A percentile compares a stretch with the other conserved stretches of the same genome.
These are phyloP conservation scores for Aurantiochytrium sp. DNA, from an alignment of 108 stramenopile species.

Conservation along the genomic window DNA sequence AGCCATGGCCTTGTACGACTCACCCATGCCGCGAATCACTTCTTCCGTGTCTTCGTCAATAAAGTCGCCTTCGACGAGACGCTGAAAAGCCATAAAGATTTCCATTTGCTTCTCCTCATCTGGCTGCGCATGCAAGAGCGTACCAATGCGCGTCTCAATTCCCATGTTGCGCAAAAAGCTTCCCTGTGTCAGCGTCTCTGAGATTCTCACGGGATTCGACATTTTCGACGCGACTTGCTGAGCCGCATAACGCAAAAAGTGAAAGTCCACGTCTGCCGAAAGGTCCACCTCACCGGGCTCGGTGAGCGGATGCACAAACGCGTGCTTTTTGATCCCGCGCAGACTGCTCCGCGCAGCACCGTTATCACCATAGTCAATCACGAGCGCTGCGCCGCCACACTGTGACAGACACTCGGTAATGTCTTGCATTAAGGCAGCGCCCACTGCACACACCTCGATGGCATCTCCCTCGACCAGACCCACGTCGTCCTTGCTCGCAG, in stretches of 20 bases:
- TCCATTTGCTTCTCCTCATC: constrained; percentile 76
- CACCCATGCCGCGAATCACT: constrained; percentile 30
- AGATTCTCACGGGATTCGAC: constrained; percentile 37
- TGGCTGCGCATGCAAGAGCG: constrained; percentile 62
- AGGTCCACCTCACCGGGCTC: constrained; percentile 83
- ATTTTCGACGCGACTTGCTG: constrained; percentile 28
- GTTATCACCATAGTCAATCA: constrained; percentile 94
- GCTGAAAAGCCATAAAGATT: constrained; percentile 66
- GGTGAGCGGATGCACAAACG: constrained; percentile 69
- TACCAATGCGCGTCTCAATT: constrained; percentile 63
- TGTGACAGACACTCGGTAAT: constrained; percentile 63
- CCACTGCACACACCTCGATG: constrained; percentile 86
- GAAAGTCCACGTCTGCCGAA: constrained; percentile 95
- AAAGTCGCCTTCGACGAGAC: constrained; percentile 72
- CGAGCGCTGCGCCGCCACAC: constrained; percentile 71
- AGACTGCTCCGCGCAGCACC: constrained; percentile 67
- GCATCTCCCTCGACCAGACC: constrained; percentile 56
- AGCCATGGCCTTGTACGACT: constrained; percentile 3
- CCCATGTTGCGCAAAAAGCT: constrained; percentile 83
- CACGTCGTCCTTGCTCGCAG: not conserved
- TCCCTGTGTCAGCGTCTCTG: constrained; percentile 79
- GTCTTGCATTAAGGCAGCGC: constrained; percentile 69
- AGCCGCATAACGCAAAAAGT: constrained; percentile 22
- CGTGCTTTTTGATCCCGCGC: constrained; percentile 76
- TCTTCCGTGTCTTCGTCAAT: constrained; percentile 63